phyloP scores from a whole-genome alignment of 2,329 filamentous ascomycete species.

The Zalaria obscura region DNA sequence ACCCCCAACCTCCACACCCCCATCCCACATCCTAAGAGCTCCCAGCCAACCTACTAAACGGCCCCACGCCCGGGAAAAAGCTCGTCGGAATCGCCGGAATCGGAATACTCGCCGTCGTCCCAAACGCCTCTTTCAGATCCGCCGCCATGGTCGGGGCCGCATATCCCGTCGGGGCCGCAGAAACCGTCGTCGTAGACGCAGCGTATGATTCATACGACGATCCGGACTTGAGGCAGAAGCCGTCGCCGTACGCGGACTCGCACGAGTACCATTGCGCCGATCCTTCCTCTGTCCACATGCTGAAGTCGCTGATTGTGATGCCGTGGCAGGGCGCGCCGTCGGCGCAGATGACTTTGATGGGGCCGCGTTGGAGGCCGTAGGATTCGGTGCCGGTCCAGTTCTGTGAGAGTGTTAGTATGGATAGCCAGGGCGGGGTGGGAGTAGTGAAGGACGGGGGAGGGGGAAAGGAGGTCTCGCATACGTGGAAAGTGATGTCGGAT shows the following conservation, averaged over 20 bases:
- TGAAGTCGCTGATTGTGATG: slow-evolving; percentile 35
- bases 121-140: slow-evolving; percentile 16
- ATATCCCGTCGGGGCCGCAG: slow-evolving; percentile 22
- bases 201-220: slow-evolving; percentile 14
- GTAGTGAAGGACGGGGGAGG: too few species aligned
- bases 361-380: slow-evolving; percentile 36
- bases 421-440: too few species aligned
- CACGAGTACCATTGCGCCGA: slow-evolving; percentile 28
- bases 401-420: slow-evolving; percentile 1
- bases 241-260: slow-evolving; percentile 33
- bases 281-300: slow-evolving; percentile 35
- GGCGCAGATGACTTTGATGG: slow-evolving; percentile 39
- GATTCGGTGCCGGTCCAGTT: slow-evolving; percentile 42
- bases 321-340: slow-evolving; percentile 37
- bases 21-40: background rate
- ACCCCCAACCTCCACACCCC: too few species aligned
- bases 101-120: slow-evolving; percentile 22
- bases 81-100: slow-evolving; percentile 26
- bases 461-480: background rate
- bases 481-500: slow-evolving; percentile 35
- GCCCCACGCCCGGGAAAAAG: slow-evolving; percentile 22
- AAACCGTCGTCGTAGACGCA: slow-evolving; percentile 20
- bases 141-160: slow-evolving; percentile 22
- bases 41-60: slow-evolving; percentile 2
- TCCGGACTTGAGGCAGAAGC: slow-evolving; percentile 30